Conservation (phyloP, 495 filamentous ascomycete species). For the Amniculicola lignicola region DNA sequence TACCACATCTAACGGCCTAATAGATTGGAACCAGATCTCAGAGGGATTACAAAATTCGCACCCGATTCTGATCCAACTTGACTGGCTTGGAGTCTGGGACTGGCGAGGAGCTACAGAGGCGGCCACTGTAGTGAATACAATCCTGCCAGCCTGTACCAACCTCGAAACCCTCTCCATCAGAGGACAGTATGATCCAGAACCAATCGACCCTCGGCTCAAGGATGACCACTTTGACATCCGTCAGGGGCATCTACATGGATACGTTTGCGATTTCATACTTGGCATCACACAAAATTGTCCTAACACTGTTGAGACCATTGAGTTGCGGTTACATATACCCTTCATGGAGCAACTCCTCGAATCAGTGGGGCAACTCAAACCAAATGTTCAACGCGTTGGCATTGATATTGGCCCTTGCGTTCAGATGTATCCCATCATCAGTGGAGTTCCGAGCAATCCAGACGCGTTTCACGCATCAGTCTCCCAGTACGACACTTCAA, state of each 20-base stretch:
- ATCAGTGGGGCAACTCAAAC: neutral
- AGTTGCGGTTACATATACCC: slow-evolving; percentile 4
- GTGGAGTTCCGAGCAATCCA: neutral
- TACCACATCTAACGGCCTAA: neutral
- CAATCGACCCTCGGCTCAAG: too few species aligned
- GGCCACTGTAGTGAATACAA: neutral
- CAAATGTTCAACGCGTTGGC: slow-evolving; percentile 9
- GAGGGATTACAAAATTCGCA: neutral
- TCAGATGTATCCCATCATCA: slow-evolving; percentile 20
- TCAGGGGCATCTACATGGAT: too few species aligned
- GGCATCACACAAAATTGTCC: neutral
- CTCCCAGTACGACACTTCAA: neutral
- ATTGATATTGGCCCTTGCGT: slow-evolving; percentile 27
- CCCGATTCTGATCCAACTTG: slow-evolving; percentile 7
- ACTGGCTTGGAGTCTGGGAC: slow-evolving; percentile 15
- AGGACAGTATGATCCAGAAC: slow-evolving; percentile 3
- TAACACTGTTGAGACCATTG: slow-evolving; percentile 2
- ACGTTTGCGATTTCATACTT: slow-evolving; percentile 6
- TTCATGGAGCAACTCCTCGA: slow-evolving; percentile 9
- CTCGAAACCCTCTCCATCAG: slow-evolving; percentile 12
- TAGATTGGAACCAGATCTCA: neutral
- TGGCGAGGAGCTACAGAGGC: neutral
- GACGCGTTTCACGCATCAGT: neutral
- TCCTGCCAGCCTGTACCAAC: neutral
- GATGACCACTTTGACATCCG: neutral